phyloP scores from a whole-genome alignment of 1,284 basidiomycete genomes.

The Ganoderma multipileum region DNA sequence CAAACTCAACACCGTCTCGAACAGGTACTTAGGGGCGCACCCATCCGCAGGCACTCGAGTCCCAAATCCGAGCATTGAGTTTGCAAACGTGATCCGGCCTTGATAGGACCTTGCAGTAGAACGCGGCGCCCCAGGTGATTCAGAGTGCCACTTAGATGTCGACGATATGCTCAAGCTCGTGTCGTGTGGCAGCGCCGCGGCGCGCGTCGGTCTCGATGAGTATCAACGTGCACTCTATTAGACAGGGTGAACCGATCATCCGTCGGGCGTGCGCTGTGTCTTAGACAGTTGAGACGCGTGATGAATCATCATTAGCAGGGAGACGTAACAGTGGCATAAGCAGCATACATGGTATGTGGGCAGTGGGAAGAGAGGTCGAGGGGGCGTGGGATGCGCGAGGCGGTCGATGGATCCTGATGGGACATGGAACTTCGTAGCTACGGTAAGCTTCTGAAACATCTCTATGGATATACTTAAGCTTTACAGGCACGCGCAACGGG shows the following conservation, averaged over 20 bases:
- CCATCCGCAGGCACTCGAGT: not conserved
- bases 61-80: not conserved
- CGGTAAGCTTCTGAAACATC: slow-evolving; percentile 3
- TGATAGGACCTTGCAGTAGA: not conserved
- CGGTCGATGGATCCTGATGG: not conserved
- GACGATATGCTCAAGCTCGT: not conserved
- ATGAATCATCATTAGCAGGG: not conserved
- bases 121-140: not conserved
- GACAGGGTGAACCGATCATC: not conserved
- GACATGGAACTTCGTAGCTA: not conserved
- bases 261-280: not conserved
- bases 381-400: not conserved
- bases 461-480: slow-evolving; percentile 6
- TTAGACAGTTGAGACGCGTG: not conserved
- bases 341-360: not conserved
- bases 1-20: not conserved
- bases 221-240: not conserved
- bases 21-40: not conserved
- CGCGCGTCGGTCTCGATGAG: not conserved
- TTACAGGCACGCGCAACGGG: not conserved
- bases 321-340: slow-evolving; percentile 1
- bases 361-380: not conserved
- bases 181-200: not conserved
- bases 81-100: not conserved
- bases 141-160: not conserved